Base-by-base conservation (phyloP, 2,329 filamentous ascomycete species). In the Colletotrichum truncatum region DNA sequence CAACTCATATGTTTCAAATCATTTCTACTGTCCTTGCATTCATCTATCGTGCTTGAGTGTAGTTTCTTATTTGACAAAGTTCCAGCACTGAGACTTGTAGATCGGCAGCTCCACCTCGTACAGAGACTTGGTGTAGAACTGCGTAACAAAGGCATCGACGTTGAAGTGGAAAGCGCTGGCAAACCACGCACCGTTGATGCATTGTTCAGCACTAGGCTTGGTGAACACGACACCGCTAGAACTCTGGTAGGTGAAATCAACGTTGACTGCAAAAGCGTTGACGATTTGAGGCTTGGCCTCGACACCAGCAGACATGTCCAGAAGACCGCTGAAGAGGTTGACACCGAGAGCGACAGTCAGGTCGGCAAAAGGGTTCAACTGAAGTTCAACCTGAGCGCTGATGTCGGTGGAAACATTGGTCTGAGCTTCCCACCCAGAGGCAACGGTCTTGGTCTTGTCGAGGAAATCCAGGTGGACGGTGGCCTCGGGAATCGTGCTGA, bases 391-490 rank as follows among this genome's bases (percentile, higher is more conserved):
- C 30, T 73, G 69, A 43, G 76, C 73, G 16, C 71, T 72, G 52
- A 77, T 70, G 43, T 78, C 75, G 60, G 72, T 73, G 25, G 71
- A 66, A 26, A 75, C 73, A 28, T 69, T 72, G 68, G 79, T 78
- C 11, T 72, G 68, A 21, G 78, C 78, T 10, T 68, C 70, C 77
- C 78, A 81, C 21, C 77, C 77, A 4, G 73, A 71, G 12, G 73
- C 72, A 2, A 62, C 57, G 28, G 74, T 76, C 55, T 72, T 71
- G 34, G 61, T 63, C 7, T 67, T 59, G 53, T 77, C 66, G 18
- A 80, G 67, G 38, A 80, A 73, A 66, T 81, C 78, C 10, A 81
- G 64, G 69, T 81, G 79, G 14, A 78, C 73, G 38, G 75, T 77
- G 48, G 76, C 78, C 34, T 76, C 70, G 12, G 71, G 69, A 28